Evolutionary conservation across 495 filamentous ascomycete species (phyloP).

Genomic region (Mycothermus thermophilus): DNA sequence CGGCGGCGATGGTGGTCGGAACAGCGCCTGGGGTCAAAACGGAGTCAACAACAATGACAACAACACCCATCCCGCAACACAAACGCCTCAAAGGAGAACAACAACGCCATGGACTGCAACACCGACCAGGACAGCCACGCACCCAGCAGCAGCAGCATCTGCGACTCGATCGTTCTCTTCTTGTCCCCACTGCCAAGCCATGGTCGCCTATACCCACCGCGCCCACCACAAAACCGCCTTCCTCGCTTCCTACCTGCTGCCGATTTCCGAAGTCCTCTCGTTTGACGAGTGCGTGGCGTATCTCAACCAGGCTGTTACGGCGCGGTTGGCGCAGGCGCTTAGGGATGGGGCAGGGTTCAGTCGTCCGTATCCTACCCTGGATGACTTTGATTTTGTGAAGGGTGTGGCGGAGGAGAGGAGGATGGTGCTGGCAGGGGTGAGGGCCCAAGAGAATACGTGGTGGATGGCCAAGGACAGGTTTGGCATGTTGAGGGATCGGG

Average conservation of each 20-base stretch:
- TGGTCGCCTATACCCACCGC: background rate
- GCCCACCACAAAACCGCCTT: background rate
- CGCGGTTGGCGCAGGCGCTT: background rate
- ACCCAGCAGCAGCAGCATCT: background rate
- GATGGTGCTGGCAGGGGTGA: background rate
- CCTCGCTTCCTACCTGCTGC: background rate
- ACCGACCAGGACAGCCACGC: background rate
- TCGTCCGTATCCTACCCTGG: background rate
- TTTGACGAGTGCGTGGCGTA: conserved; percentile 4
- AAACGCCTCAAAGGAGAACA: too few relatives aligned
- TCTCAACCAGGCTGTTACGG: conserved; percentile 1
- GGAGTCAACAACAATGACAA: too few relatives aligned
- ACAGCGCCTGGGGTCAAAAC: too few relatives aligned
- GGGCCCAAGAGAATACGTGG: background rate
- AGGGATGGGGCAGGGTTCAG: background rate
- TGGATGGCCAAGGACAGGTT: background rate
- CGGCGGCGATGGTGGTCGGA: too few relatives aligned
- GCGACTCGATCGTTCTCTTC: too few relatives aligned
- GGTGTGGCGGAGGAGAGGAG: background rate
- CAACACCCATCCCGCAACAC: too few relatives aligned
- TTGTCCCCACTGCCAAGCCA: background rate
- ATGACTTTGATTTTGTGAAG: conserved; percentile 2
- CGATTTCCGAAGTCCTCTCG: background rate
- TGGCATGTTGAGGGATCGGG: background rate
- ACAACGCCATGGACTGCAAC: too few relatives aligned